Evolutionary conservation across 257 asterid species (phyloP), one percentile per base, ranked within the genome.

Genomic region (Thymus quinquecostatus): DNA sequence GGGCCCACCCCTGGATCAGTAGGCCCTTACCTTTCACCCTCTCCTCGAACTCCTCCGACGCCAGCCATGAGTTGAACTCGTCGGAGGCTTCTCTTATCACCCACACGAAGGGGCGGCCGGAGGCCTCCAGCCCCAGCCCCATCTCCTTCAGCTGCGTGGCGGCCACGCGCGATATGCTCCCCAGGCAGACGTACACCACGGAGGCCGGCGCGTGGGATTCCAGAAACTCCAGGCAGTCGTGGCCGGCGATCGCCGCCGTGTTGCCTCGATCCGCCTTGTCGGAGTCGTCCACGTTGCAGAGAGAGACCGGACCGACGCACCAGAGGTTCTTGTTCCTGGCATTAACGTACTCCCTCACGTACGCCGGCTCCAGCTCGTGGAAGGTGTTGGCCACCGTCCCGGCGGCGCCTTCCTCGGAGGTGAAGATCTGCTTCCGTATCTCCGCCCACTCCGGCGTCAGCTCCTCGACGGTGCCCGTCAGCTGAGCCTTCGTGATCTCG

Each of bases 111-210:
- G 81, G 81, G 11, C 67, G 70, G 9, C 45, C 54, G 1, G 81
- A 69, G 6, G 73, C 70, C 3, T 78, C 82, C 10, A 78, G 56
- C n/a, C 70, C 82, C 44, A 69, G 27, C 1, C 77, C 82, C 1
- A 78, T 75, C 74, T 78, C 74, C 6, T 56, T 50, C 7, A 78
- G 70, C 68, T 78, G 82, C 13, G 61, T 11, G 2, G 76, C 50
- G 6, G 80, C 66, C 9, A 85, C 28, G 12, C 80, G 71, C 4
- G 86, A 60, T 40, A 85, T 21, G 80, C 87, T 87, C 33, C 96
- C 96, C 3, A 87, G 77, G 59, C 93, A 83, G 6, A 32, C 85
- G 48, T 79, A 89, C 3, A 89, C 8, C 1, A 82, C 89, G 0
- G 88, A 83, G 71, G 62, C 33, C 1, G 78, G 55, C 14, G 62